Base-by-base conservation (phyloP, 1,139 yeast genomes). In the Hyphopichia wangnamkhiaoensis region DNA sequence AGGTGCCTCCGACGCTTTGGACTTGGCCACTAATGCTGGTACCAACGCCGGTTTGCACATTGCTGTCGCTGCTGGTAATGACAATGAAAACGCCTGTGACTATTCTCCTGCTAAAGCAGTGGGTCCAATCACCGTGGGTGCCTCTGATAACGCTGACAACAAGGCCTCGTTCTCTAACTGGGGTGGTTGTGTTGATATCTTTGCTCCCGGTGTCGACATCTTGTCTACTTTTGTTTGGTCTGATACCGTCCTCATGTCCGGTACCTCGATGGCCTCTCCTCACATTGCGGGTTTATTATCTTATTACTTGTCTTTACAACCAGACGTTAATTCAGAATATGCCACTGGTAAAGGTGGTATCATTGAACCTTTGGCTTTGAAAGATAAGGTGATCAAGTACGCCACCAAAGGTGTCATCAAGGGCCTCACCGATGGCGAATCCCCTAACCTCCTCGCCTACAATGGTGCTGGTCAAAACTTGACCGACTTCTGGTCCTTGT, bases 261-360 rank as follows among this genome's bases (percentile, higher is more conserved):
- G 98, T 69, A 93, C 98, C 16, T 93, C 98, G 16, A 93, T 93
- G 98, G 98, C 98, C 26, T 88, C 98, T 34, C 98, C 98, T 39
- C 98, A 93, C 62, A 85, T 93, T 61, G 85, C 90, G 46, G 98
- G 98, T 52, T 76, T 93, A 63, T 74, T 84, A 59, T 71, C 97
- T 4, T 93, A 93, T 78, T 91, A 80, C 70, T 73, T 93, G 54
- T 88, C 97, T 17, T 81, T 93, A 64, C 94, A 88, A 69, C 98
- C 98, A 51, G 86, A 81, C 39, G 65, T 85, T 23, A 84, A 78
- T 46, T 89, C 96, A 34, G 87, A 82, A 63, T 88, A 17, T 20
- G 33, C 38, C 6, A 9, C 12, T 5, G 31, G 27, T 71, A 7
- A 19, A 5, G 37, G 37, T 30, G 37, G 37, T 30, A 46, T 55